These are phyloP conservation scores for Trichoderma sp. DNA, from an alignment of 2,329 filamentous ascomycete genomes.

Conservation along the genomic window DNA sequence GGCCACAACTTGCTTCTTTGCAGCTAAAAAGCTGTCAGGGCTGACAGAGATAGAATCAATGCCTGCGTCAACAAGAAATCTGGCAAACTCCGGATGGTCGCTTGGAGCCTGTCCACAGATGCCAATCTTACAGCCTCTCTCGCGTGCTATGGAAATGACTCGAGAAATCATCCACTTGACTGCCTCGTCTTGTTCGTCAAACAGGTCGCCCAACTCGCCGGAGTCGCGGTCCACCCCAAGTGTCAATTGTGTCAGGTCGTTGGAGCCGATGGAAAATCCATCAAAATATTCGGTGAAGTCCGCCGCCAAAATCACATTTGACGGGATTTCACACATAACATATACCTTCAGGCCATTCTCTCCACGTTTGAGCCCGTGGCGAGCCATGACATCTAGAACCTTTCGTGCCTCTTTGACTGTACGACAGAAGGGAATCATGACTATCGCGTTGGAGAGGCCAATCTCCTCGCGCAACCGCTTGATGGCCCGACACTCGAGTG, in stretches of 20 bases:
- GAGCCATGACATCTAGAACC: constrained; percentile 36
- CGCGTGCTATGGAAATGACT: constrained; percentile 32
- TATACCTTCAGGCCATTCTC: constrained; percentile 37
- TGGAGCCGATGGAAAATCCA: constrained; percentile 42
- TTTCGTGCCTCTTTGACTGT: constrained; percentile 35
- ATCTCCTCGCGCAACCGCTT: constrained; percentile 37
- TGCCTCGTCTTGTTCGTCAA: constrained; percentile 39
- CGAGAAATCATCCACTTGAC: constrained; percentile 39
- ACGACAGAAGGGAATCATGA: constrained; percentile 40
- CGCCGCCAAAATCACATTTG: constrained; percentile 38
- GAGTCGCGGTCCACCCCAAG: constrained; percentile 40
- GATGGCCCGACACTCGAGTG: constrained; percentile 39
- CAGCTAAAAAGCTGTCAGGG: constrained; percentile 38
- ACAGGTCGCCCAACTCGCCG: constrained; percentile 35
- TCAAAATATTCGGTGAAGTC: constrained; percentile 38
- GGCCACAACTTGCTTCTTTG: constrained; percentile 31
- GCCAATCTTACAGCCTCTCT: constrained; percentile 36
- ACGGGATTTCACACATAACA: constrained; percentile 42
- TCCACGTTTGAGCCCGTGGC: constrained; percentile 37
- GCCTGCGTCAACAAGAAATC: constrained; percentile 35
- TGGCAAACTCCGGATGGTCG: constrained; percentile 39
- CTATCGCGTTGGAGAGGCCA: constrained; percentile 36
- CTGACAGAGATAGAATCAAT: constrained; percentile 41
- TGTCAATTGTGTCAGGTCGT: constrained; percentile 40
- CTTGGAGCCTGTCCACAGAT: constrained; percentile 41